A percentile compares a stretch with the other conserved stretches of the same genome.
phyloP scores from a whole-genome alignment of 345 rosid genomes.

The Excoecaria agallocha region DNA sequence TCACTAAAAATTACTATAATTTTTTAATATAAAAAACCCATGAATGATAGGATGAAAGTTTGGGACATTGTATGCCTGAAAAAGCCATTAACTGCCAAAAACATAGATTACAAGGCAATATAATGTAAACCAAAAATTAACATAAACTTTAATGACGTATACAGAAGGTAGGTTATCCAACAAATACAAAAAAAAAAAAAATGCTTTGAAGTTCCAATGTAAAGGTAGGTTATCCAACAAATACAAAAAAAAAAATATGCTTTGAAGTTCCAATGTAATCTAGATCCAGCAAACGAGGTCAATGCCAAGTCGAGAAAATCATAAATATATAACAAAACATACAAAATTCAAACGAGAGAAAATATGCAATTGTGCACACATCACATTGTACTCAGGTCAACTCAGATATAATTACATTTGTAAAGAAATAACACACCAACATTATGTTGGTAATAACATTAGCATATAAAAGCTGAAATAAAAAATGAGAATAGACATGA shows the following conservation, averaged over 20 bases:
- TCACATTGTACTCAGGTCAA: neutral
- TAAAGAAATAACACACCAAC: neutral
- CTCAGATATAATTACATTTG: neutral
- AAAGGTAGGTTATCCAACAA: neutral
- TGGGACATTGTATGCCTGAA: slow-evolving; percentile 36
- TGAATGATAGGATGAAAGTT: too few relatives aligned
- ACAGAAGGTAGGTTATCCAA: neutral
- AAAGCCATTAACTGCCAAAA: slow-evolving; percentile 28
- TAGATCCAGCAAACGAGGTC: neutral
- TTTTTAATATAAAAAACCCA: too few relatives aligned
- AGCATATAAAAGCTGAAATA: neutral
- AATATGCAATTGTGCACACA: neutral
- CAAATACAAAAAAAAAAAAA: too few relatives aligned
- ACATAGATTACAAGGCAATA: neutral
- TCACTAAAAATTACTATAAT: too few relatives aligned
- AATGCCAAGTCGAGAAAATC: neutral
- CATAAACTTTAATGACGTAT: neutral
- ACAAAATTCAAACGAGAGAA: neutral
- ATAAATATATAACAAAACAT: neutral
- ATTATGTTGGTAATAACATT: neutral
- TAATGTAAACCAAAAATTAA: neutral
- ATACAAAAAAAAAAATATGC: neutral
- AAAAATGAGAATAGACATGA: neutral
- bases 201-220: too few relatives aligned
- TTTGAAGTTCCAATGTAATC: neutral